phyloP scores from a whole-genome alignment of 768 basidiomycete species.

The Pisolithus microcarpus region DNA sequence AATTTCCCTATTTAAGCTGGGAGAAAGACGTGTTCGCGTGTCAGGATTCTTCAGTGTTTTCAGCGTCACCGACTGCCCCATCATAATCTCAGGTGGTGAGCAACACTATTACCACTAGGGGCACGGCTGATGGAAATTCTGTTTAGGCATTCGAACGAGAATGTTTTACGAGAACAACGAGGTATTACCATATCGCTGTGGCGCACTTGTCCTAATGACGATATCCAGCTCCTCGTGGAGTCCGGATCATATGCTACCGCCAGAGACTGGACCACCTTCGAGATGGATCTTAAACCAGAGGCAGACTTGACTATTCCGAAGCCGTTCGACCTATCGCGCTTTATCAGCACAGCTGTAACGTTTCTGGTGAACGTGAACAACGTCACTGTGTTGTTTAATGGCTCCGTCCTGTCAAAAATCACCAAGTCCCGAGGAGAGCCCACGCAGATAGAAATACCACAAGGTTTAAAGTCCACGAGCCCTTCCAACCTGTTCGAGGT shows the following conservation, averaged over 20 bases:
- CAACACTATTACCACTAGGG: neutral
- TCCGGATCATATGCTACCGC: neutral
- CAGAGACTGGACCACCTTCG: slow-evolving; percentile 36
- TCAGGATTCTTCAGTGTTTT: slow-evolving; percentile 24
- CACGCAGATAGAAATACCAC: neutral
- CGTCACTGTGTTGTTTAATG: slow-evolving; percentile 4
- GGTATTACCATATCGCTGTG: neutral
- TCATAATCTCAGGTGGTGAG: slow-evolving; percentile 19
- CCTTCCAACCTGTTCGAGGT: slow-evolving; percentile 58
- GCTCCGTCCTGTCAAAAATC: slow-evolving; percentile 1
- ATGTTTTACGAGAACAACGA: slow-evolving; percentile 7
- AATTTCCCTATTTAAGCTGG: neutral
- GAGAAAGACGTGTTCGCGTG: neutral
- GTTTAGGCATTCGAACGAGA: neutral
- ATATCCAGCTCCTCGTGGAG: slow-evolving; percentile 2
- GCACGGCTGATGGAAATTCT: neutral
- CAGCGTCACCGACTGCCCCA: slow-evolving; percentile 21
- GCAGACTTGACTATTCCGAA: slow-evolving; percentile 31
- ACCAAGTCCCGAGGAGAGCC: neutral
- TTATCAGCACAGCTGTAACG: slow-evolving; percentile 41
- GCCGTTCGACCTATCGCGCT: slow-evolving; percentile 39
- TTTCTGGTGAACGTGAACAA: slow-evolving; percentile 38
- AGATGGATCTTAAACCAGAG: slow-evolving; percentile 40
- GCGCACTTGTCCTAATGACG: neutral
- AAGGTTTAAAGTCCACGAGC: slow-evolving; percentile 26